Evolutionary conservation across 345 rosid genomes (phyloP).

Genomic region (Pugionium cornutum): DNA sequence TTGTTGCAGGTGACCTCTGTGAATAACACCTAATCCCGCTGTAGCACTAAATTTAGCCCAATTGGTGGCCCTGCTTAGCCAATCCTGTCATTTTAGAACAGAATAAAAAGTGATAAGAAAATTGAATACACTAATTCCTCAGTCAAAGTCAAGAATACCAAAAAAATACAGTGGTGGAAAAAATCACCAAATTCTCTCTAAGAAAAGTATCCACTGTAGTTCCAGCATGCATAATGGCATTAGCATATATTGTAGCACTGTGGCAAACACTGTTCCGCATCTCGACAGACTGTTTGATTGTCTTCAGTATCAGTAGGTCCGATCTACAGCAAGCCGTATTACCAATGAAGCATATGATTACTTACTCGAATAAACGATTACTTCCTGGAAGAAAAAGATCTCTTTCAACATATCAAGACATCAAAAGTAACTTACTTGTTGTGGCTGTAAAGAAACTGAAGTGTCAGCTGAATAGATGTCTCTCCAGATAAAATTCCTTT

Average conservation of each 20-base stretch:
- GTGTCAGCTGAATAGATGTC: conserved; percentile 89
- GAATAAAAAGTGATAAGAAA: not conserved
- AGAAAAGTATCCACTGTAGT: conserved; percentile 98
- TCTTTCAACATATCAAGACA: conserved; percentile 3
- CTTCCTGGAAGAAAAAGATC: not conserved
- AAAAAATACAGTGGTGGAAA: not conserved
- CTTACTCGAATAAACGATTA: conserved; percentile 3
- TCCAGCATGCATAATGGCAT: conserved; percentile 99
- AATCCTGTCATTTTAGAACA: conserved; percentile 61
- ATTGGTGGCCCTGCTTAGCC: conserved; percentile 99
- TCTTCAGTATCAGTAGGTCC: conserved; percentile 91
- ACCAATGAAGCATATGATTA: conserved; percentile 13
- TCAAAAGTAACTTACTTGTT: conserved; percentile 61
- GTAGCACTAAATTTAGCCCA: conserved; percentile 99
- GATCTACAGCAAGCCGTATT: conserved; percentile 56
- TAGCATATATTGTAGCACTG: conserved; percentile 96
- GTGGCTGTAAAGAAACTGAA: conserved; percentile 90
- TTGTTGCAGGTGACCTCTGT: conserved; percentile 94
- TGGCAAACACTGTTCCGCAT: conserved; percentile 99
- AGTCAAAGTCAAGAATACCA: conserved; percentile 5
- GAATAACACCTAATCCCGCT: conserved; percentile 98
- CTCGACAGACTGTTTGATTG: conserved; percentile 97
- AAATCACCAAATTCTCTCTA: conserved; percentile 88
- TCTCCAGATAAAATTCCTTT: conserved; percentile 94
- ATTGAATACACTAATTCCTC: conserved; percentile 13